Evolutionary conservation across 345 rosid genomes (phyloP).

Genomic region (Adansonia digitata): DNA sequence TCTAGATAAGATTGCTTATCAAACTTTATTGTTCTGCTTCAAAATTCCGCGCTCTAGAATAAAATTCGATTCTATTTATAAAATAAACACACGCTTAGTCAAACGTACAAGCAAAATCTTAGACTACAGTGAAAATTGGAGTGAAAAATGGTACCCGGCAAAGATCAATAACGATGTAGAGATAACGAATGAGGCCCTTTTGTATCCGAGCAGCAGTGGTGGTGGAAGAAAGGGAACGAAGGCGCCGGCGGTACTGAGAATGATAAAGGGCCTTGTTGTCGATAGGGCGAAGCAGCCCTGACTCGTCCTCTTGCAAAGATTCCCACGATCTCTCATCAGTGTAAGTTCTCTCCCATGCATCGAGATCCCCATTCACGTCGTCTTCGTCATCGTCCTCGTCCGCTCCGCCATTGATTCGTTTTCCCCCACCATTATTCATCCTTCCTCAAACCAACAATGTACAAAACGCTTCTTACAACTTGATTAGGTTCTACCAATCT

Average conservation of each 20-base stretch:
- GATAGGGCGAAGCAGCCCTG: slow-evolving; percentile 69
- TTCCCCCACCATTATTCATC: slow-evolving; percentile 45
- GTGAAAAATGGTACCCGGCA: slow-evolving; percentile 46
- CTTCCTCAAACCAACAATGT: slow-evolving; percentile 1
- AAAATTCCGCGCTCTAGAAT: neutral
- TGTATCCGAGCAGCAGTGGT: slow-evolving; percentile 65
- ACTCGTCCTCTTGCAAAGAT: slow-evolving; percentile 83
- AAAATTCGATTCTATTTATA: neutral
- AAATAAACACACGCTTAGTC: neutral
- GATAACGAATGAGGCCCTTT: slow-evolving; percentile 89
- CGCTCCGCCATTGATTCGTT: slow-evolving; percentile 33
- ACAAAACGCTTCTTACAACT: neutral
- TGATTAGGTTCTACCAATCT: neutral
- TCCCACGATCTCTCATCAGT: slow-evolving; percentile 90
- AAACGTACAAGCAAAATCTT: neutral
- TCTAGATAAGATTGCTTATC: neutral
- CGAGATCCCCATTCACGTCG: slow-evolving; percentile 41
- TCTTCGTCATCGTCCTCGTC: slow-evolving; percentile 72
- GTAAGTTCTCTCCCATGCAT: slow-evolving; percentile 76
- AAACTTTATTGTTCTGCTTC: neutral
- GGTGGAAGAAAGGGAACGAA: slow-evolving; percentile 57
- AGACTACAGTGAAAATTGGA: neutral
- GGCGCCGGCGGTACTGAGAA: slow-evolving; percentile 44
- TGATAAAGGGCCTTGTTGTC: slow-evolving; percentile 63
- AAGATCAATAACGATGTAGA: slow-evolving; percentile 78